Evolutionary conservation across 306 rosid genomes (phyloP).

Genomic region (Luffa acutangula): DNA sequence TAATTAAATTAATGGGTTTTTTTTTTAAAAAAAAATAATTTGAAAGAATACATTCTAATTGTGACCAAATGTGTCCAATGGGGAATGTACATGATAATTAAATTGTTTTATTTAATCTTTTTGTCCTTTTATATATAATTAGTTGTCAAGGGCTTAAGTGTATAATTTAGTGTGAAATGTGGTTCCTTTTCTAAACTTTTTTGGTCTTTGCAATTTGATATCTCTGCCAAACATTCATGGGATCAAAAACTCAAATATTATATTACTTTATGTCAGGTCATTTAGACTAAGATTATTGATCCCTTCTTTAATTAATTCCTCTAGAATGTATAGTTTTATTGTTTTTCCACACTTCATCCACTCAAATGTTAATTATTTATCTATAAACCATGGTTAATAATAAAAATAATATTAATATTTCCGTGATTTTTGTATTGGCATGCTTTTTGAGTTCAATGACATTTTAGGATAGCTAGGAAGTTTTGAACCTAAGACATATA

Average conservation of each 20-base stretch:
- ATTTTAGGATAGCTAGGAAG: too few relatives aligned
- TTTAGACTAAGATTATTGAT: neutral
- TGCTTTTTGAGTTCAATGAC: too few relatives aligned
- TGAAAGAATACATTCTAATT: conserved; percentile 9
- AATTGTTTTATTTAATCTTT: neutral
- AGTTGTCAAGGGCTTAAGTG: neutral
- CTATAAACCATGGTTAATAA: neutral
- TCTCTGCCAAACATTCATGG: neutral
- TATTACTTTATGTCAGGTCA: neutral
- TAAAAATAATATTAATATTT: neutral
- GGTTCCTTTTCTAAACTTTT: neutral
- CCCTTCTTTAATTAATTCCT: conserved; percentile 1
- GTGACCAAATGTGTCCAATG: conserved; percentile 15
- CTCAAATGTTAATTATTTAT: neutral
- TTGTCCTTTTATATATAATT: conserved; percentile 11
- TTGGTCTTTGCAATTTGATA: neutral
- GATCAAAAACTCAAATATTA: neutral
- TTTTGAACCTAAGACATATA: too few relatives aligned
- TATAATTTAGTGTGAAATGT: neutral
- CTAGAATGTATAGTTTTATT: neutral
- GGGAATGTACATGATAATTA: conserved; percentile 13
- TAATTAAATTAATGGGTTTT: conserved; percentile 18
- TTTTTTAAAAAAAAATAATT: conserved; percentile 1
- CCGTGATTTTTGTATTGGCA: neutral
- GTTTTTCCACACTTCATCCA: neutral